Evolutionary conservation across 2,329 filamentous ascomycete species (phyloP).

Genomic region (Cladosporium sp.): DNA sequence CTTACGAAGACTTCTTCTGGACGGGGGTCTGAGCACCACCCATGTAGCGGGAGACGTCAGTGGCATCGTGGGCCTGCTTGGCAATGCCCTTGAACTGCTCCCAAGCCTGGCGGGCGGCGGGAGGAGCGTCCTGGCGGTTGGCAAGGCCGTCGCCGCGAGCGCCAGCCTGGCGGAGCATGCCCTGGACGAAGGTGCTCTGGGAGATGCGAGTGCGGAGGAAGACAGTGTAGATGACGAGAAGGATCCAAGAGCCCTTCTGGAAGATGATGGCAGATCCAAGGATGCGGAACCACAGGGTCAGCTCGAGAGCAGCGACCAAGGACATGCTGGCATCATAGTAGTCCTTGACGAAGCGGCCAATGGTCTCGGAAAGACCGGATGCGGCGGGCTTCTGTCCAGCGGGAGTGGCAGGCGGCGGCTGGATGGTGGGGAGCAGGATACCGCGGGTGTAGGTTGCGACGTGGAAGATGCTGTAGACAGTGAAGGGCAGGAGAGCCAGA

Average conservation of each 20-base stretch:
- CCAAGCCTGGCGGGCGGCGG: slow-evolving; percentile 75
- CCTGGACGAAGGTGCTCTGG: slow-evolving; percentile 91
- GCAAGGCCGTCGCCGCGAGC: slow-evolving; percentile 76
- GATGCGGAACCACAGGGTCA: slow-evolving; percentile 79
- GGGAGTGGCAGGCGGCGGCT: slow-evolving; percentile 56
- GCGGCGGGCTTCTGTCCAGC: slow-evolving; percentile 56
- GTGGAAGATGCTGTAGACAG: slow-evolving; percentile 97
- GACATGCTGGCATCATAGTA: slow-evolving; percentile 98
- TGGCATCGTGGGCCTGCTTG: slow-evolving; percentile 71
- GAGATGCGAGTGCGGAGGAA: slow-evolving; percentile 88
- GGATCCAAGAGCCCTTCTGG: slow-evolving; percentile 84
- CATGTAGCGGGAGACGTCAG: slow-evolving; percentile 72
- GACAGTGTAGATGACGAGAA: slow-evolving; percentile 77
- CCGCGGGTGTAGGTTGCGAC: slow-evolving; percentile 93
- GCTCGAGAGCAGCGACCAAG: slow-evolving; percentile 82
- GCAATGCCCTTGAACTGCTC: slow-evolving; percentile 68
- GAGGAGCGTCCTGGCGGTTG: slow-evolving; percentile 81
- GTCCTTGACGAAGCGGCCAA: slow-evolving; percentile 91
- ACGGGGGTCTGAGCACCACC: slow-evolving; percentile 47
- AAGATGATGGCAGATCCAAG: slow-evolving; percentile 79
- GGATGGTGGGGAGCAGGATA: slow-evolving; percentile 83
- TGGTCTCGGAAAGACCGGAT: slow-evolving; percentile 69
- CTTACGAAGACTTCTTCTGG: slow-evolving; percentile 63
- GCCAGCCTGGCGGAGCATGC: slow-evolving; percentile 66
- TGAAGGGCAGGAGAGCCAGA: slow-evolving; percentile 87